Evolutionary conservation across 2,329 filamentous ascomycete genomes (phyloP).

Genomic region (Alternaria sp.): DNA sequence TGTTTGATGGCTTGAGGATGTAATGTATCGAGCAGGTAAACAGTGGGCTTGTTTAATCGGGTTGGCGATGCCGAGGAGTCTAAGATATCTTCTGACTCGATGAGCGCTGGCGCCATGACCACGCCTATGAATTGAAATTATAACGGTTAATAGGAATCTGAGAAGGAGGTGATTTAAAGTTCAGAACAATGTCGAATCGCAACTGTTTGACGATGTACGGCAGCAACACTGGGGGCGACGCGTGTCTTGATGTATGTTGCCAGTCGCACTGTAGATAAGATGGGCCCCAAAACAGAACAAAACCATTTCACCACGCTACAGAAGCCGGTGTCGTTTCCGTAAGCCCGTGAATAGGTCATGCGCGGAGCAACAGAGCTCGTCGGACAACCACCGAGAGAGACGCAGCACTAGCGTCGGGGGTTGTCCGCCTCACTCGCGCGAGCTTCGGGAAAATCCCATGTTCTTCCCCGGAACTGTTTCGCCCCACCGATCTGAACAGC

Average conservation of each 20-base stretch:
- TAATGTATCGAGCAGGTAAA: slow-evolving; percentile 55
- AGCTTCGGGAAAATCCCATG: no score
- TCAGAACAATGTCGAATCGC: not conserved
- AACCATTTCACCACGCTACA: not conserved
- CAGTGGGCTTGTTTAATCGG: slow-evolving; percentile 42
- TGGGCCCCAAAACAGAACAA: not conserved
- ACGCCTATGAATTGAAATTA: not conserved
- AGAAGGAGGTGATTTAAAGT: not conserved
- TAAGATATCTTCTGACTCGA: not conserved
- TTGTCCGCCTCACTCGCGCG: no score
- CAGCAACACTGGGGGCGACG: not conserved
- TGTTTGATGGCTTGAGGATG: slow-evolving; percentile 51
- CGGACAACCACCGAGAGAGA: slow-evolving; percentile 1
- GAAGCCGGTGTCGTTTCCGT: not conserved
- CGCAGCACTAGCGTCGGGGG: no score
- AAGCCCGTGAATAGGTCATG: not conserved
- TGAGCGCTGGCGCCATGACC: not conserved
- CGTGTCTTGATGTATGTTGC: not conserved
- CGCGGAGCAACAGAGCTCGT: not conserved
- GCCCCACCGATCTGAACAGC: no score
- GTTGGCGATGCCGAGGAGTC: not conserved
- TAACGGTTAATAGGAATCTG: not conserved
- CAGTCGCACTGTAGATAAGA: not conserved
- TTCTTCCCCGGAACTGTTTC: no score
- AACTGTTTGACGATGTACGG: not conserved